Base-by-base conservation (phyloP, 2,329 filamentous ascomycete genomes). In the Penicillium paneum region DNA sequence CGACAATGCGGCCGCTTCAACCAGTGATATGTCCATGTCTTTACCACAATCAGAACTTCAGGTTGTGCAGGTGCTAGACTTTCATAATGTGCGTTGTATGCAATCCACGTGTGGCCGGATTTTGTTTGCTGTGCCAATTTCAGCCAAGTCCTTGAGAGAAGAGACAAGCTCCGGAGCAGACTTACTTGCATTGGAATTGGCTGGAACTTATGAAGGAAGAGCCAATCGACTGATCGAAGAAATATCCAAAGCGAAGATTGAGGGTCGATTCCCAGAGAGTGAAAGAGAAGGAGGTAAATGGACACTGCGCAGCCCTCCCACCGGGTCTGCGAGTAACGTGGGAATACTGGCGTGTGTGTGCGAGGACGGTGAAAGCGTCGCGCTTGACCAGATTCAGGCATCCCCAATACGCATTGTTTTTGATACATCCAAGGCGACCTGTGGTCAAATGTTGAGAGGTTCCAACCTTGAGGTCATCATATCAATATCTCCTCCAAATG, bases 251-350 rank as follows among this genome's bases (percentile, higher is more conserved):
- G 91, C 92, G 8, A 85, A 87, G 60, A 85, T 97, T 13, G 93
- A 97, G 73, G 88, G 86, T 6, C 84, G 92, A 11, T 96, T 95
- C 66, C 78, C 89, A 0, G 91, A 96, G 69, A 71, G 78, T n/a
- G 90, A 96, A 75, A 84, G 92, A 55, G 91, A 96, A 70, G 83
- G 87, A 55, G 81, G 86, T 15, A 85, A 83, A 63, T 97, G 91
- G 91, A 89, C 89, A 31, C 81, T 95, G 31, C 84, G 91, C 35
- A 88, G 86, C 19, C 81, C 84, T 13, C 21, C 50, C 11, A 83
- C 81, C 55, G 81, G 85, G 69, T 79, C 81, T 7, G 66, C 73
- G n/a, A 79, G 79, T 35, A 87, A 77, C 49, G 70, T 84, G 26
- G 79, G 76, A 43, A 71, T 83, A 28, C 75, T 85, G 34, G 71